A percentile compares a stretch with the other conserved stretches of the same genome.
phyloP scores from a whole-genome alignment of 495 filamentous ascomycete species.

The Penicillium ochrochloron region DNA sequence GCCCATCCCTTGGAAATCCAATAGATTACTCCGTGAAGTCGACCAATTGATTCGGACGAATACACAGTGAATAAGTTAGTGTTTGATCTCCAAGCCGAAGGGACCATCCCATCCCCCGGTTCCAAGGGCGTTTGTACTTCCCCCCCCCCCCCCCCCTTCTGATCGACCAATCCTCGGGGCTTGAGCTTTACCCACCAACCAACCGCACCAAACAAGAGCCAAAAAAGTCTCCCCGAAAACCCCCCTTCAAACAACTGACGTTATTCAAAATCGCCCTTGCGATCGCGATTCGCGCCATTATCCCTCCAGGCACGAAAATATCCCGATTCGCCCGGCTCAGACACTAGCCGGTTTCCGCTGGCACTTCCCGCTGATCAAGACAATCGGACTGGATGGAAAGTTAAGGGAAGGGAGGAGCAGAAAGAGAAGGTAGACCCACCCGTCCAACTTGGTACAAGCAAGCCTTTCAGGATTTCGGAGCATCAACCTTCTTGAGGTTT shows the following conservation, averaged over 20 bases:
- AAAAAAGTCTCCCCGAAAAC: slow-evolving; percentile 11
- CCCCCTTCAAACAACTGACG: not conserved
- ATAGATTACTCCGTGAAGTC: not conserved
- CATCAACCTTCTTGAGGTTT: slow-evolving; percentile 27
- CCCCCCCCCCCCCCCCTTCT: not conserved
- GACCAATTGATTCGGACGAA: not conserved
- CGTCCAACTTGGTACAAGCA: not conserved
- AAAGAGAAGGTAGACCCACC: slow-evolving; percentile 21
- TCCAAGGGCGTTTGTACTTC: slow-evolving; percentile 3
- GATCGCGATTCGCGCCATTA: not conserved
- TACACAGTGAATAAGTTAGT: not conserved
- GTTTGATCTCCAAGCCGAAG: slow-evolving; percentile 7
- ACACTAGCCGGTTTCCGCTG: not conserved
- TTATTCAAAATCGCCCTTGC: not conserved
- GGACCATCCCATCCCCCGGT: not conserved
- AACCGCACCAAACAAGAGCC: not conserved
- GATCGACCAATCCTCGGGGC: slow-evolving; percentile 26
- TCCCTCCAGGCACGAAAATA: slow-evolving; percentile 5
- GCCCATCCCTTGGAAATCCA: slow-evolving; percentile 1
- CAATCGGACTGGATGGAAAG: not conserved
- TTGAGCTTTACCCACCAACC: slow-evolving; percentile 5
- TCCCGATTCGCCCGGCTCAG: slow-evolving; percentile 13
- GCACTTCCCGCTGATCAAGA: not conserved
- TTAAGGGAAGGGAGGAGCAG: not conserved
- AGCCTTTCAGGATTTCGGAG: slow-evolving; percentile 28